Evolutionary conservation across 139 green algal genomes (phyloP), one percentile per base, ranked within the genome.

Genomic region (Chlamydomonas sp.): DNA sequence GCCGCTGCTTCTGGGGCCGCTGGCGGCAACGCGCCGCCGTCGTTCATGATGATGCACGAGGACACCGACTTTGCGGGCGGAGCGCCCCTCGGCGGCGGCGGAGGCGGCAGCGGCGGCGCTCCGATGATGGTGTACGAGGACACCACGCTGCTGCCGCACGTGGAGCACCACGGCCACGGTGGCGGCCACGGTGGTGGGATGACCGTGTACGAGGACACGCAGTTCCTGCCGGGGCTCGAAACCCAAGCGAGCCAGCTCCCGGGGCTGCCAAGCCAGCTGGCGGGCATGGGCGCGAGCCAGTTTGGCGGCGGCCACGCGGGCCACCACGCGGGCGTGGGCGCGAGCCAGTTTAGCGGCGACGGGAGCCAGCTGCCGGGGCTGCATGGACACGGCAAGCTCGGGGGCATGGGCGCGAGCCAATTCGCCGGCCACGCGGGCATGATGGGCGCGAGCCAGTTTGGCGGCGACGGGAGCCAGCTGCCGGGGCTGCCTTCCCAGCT

Each of bases 171-270:
- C 30, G 16, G 6, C 8, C 30, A 4, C 4, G 65, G 8, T 28
- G 28, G 28, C 26, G 5, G 8, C 5, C 24, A 28, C 10, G 3
- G 6, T 26, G 37, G 22, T 3, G 6, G 30, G 4, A 5, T 43
- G 5, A 47, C 16, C 8, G 5, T 71, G 65, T 71, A 71, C 43
- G 43, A 71, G 30, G 65, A 71, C 39, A 71, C 65, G 38, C 6
- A 71, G 47, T 70, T 70, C 36, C 63, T 70, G 8, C 60, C 63
- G 24, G 10, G 38, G 34, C 31, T 59, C 20, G 20, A 28, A 16
- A 30, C 54, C n/a, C 22, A 28, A 20, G 13, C 6, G 13, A 16
- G n/a, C n/a, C 22, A 63, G 54, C 22, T 6, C 22, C n/a, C 6
- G 6, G 13, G n/a, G n/a, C 54, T 6, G 6, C 54, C 26, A 63